Conservation (phyloP, 495 filamentous ascomycete species). For the Aspergillus sclerotiicarbonarius region DNA sequence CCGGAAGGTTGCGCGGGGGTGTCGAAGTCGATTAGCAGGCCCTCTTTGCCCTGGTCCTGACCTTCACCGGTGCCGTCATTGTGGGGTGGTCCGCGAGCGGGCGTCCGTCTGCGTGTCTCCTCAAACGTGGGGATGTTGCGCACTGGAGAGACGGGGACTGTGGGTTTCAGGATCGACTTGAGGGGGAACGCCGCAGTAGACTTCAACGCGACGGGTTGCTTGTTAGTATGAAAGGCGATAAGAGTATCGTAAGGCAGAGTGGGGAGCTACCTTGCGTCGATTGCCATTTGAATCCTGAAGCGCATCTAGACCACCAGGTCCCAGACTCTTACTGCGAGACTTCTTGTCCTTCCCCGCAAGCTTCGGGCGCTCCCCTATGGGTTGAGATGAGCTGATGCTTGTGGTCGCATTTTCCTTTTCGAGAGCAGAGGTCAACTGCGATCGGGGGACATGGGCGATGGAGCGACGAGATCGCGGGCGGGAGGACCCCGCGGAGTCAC, state of each 20-base stretch:
- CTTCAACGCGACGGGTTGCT: slow-evolving; percentile 27
- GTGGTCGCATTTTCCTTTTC: slow-evolving; percentile 75
- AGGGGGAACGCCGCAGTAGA: slow-evolving; percentile 55
- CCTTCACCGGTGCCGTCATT: slow-evolving; percentile 21
- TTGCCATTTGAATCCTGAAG: slow-evolving; percentile 78
- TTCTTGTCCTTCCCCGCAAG: slow-evolving; percentile 58
- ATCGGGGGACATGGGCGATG: slow-evolving; percentile 63
- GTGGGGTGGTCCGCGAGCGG: slow-evolving; percentile 29
- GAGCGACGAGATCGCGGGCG: slow-evolving; percentile 71
- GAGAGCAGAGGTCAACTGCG: slow-evolving; percentile 36
- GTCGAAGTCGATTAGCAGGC: slow-evolving; percentile 49
- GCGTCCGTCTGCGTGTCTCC: slow-evolving; percentile 43
- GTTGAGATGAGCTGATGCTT: slow-evolving; percentile 48
- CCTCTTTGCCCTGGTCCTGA: slow-evolving; percentile 30
- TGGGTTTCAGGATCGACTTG: slow-evolving; percentile 85
- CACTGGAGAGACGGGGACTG: slow-evolving; percentile 63
- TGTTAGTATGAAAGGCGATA: slow-evolving; percentile 15
- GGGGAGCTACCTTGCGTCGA: slow-evolving; percentile 66
- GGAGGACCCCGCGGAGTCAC: slow-evolving; percentile 35
- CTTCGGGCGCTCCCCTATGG: slow-evolving; percentile 31
- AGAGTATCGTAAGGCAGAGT: background rate
- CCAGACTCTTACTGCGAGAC: slow-evolving; percentile 90
- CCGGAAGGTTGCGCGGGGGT: slow-evolving; percentile 33
- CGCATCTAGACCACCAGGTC: slow-evolving; percentile 82
- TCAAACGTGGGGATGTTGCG: slow-evolving; percentile 56